A percentile compares a stretch with the other conserved stretches of the same genome.
Evolutionary conservation across 208 protist species (phyloP).

Genomic region (Wallacemonas sp.): DNA sequence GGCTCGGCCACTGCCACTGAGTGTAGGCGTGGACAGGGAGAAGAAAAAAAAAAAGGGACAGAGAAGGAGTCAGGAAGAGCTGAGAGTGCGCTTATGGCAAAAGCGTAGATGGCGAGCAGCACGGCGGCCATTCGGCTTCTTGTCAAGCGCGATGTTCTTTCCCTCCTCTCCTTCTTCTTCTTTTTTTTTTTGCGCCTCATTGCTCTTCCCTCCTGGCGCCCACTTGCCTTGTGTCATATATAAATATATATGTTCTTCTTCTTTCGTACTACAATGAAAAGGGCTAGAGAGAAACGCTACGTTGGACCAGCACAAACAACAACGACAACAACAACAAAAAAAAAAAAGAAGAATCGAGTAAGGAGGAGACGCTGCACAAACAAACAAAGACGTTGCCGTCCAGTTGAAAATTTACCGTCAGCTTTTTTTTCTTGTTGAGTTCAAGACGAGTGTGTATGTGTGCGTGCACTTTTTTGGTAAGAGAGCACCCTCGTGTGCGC

Average conservation of each 20-base stretch:
- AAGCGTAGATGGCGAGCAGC: too few relatives aligned
- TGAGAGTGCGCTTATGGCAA: too few relatives aligned
- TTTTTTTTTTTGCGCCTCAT: slow-evolving; percentile 3
- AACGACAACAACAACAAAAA: neutral
- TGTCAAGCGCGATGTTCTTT: too few relatives aligned
- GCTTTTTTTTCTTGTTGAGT: neutral
- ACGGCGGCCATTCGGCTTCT: too few relatives aligned
- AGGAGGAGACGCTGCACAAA: neutral
- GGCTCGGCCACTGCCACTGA: too few relatives aligned
- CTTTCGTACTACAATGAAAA: neutral
- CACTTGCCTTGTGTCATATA: neutral
- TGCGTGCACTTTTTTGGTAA: too few relatives aligned
- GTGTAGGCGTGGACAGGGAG: neutral
- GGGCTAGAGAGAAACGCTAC: neutral
- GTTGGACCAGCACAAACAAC: neutral
- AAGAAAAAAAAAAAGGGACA: neutral
- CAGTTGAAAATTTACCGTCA: neutral
- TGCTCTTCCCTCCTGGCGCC: neutral
- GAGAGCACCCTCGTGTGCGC: neutral
- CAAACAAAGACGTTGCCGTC: slow-evolving; percentile 6
- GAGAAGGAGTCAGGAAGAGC: too few relatives aligned
- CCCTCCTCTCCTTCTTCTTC: neutral
- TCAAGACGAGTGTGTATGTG: too few relatives aligned
- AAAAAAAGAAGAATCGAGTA: neutral
- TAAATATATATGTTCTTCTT: neutral